A percentile compares a stretch with the other conserved stretches of the same genome.
phyloP scores from a whole-genome alignment of 148 eudicot genomes.

The Rhododendron ovatum region DNA sequence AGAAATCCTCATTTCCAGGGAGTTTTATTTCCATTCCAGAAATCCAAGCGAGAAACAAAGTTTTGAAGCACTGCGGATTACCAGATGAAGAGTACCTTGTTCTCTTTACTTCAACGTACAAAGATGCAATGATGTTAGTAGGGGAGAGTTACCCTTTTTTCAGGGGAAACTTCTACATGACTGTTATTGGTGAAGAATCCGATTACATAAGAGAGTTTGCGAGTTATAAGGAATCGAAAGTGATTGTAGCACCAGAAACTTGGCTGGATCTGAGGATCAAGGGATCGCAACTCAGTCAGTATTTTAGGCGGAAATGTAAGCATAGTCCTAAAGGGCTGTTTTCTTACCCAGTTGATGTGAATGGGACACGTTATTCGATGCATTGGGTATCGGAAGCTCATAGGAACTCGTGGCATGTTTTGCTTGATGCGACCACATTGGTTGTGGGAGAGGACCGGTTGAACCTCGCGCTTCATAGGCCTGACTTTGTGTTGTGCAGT shows the following conservation, averaged over 20 bases:
- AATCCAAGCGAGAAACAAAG: slow-evolving; percentile 36
- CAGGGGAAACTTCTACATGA: slow-evolving; percentile 36
- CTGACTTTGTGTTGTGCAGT: slow-evolving; percentile 33
- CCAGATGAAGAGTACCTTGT: slow-evolving; percentile 33
- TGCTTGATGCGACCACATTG: slow-evolving; percentile 27
- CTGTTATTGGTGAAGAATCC: slow-evolving; percentile 21
- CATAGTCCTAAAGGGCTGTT: slow-evolving; percentile 33
- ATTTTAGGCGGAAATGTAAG: slow-evolving; percentile 30
- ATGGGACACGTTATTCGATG: slow-evolving; percentile 31
- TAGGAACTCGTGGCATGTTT: slow-evolving; percentile 36
- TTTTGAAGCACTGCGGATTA: slow-evolving; percentile 34
- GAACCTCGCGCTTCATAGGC: slow-evolving; percentile 35
- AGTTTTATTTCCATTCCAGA: slow-evolving; percentile 40
- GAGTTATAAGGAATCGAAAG: slow-evolving; percentile 32
- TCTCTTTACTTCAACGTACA: slow-evolving; percentile 30
- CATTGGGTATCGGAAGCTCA: slow-evolving; percentile 44
- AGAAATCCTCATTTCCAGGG: slow-evolving; percentile 29
- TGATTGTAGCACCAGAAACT: slow-evolving; percentile 30
- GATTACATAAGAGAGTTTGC: slow-evolving; percentile 33
- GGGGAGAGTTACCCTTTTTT: slow-evolving; percentile 42
- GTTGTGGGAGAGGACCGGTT: slow-evolving; percentile 28
- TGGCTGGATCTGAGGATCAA: slow-evolving; percentile 39
- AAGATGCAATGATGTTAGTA: slow-evolving; percentile 40
- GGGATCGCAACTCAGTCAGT: slow-evolving; percentile 38
- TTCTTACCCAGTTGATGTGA: slow-evolving; percentile 32